Base-by-base conservation (phyloP, 108 stramenopile species). In the Skeletonema grethae region DNA sequence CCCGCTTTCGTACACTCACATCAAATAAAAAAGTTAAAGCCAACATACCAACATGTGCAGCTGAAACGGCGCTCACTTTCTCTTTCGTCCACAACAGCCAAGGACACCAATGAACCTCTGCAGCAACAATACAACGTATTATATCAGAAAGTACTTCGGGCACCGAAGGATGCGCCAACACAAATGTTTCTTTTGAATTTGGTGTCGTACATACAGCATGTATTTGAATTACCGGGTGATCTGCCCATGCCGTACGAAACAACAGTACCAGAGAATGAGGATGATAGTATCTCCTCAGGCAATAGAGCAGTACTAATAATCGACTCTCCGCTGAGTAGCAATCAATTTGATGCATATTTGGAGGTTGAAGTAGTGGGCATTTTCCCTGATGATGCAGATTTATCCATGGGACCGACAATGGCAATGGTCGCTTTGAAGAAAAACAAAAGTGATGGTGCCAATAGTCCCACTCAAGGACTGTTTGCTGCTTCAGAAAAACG, bases 301-400 rank as follows among this genome's bases (percentile, higher is more conserved):
- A 69, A 67, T 32, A 69, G 73, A 11, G 83, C 72, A 28, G 70
- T 87, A 10, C 39, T 91, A 36, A 70, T 70, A 39, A 90, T 86
- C 70, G 88, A 95, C 65, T 92, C 90, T 10, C 85, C 90, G 8
- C 43, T 95, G 34, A 86, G 86, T 9, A 76, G 86, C 58, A 65
- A 77, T 41, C 57, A 85, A 11, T 79, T 61, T 36, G 87, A 77
- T 1, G 88, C 93, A 7, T 70, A 87, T 18, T 61, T 95, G 69
- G 75, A 86, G 45, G 84, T 95, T 34, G 89, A 95, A 79, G 83
- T 95, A 10, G 84, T 95, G 50, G 90, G 82, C 7, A 85, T 95
- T 63, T 88, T 82, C 60, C 82, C 91, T 8, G 80, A 77, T 31
- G 39, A 69, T 15, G 67, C 56, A 48, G 62, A 78, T 10, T 36